Evolutionary conservation across 352 stramenopile genomes (phyloP), one percentile per base, ranked within the genome.

Genomic region (Pythium folliculosum): DNA sequence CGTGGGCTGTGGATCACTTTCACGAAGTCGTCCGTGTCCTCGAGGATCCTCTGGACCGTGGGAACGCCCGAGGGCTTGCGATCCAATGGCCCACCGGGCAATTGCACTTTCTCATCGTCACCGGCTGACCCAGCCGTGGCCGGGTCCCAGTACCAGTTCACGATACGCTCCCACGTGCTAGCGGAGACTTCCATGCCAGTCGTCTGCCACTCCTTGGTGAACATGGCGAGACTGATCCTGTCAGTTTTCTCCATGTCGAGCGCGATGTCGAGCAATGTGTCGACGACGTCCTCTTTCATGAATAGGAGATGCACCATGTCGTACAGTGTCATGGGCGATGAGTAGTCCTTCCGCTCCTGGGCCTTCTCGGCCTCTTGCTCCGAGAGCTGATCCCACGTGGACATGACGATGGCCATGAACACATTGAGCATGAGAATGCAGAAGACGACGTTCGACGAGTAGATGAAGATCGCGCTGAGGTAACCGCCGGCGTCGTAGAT

Each of bases 361-460:
- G 77, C 71, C 10, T 77, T 81, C 16, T 86, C 78, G 19, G 70
- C 63, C 66, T 90, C 82, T 38, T 78, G 66, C n/a, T 89, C 82
- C 0, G 73, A 77, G 21, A 88, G 71, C 0, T 80, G 69, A 32
- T 90, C 80, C 82, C 82, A 89, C 27, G 80, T 90, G 45, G 73
- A 87, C 80, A 90, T 89, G 53, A 90, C 80, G 61, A 90, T 90
- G 21, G 82, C 82, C 82, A 90, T 90, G 61, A 90, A 90, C 1
- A 90, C 75, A 51, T 90, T 90, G 44, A 90, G 77, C 82, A 90
- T 88, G 60, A 90, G 78, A 60, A 90, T 90, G 60, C 80, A 89
- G 56, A 90, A 90, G 6, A 90, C 78, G 38, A 83, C 67, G 51
- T 82, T 90, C 2, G 78, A 77, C 10, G 82, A 82, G 72, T 90